Base-by-base conservation (phyloP, 495 filamentous ascomycete genomes). In the Aspergillus cavernicola region DNA sequence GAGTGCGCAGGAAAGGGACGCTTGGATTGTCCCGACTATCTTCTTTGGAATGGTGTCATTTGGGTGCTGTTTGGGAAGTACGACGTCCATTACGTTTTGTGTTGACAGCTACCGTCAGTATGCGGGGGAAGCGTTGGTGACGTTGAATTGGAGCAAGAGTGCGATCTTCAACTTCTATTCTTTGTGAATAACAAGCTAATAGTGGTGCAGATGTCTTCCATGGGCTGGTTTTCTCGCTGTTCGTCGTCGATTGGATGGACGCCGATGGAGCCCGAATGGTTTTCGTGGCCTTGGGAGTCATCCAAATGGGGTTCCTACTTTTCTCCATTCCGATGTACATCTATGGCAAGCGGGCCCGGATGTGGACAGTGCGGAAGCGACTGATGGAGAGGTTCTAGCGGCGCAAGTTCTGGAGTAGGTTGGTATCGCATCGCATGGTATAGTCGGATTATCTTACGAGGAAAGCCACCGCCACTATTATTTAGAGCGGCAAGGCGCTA, bases 41-140 rank as follows among this genome's bases (percentile, higher is more conserved):
- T 97, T 97, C 73, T 96, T 97, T 58, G 92, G 90, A 1, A 64
- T 95, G 38, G 86, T 96, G 50, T 95, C 89, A 13, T 98, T 98
- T 65, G 93, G 93, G 2, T 97, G 93, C 66, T 86, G 88, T 36
- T 78, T 97, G 9, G 92, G 91, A 1, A 89, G 85, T 41, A 97
- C 92, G n/a, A 97, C 92, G 1, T 81, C 88, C 20, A 96, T 98
- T 59, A 96, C 93, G 0, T 97, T 96, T 60, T 89, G 86, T 47
- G 90, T 98, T 20, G 92, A 98, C 66, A 89, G 86, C 58, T 96
- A 97, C 66, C 80, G 92, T 13, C 88, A 93, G 66, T 97, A 96
- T 65, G 93, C 93, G 1, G 90, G 92, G 39, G 92, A 97, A 68
- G 93, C 92, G 9, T 76, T 98, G 37, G 93, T 98, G 22, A 96